Base-by-base conservation (phyloP, 805 yeast species). In the Candida sithepensis region DNA sequence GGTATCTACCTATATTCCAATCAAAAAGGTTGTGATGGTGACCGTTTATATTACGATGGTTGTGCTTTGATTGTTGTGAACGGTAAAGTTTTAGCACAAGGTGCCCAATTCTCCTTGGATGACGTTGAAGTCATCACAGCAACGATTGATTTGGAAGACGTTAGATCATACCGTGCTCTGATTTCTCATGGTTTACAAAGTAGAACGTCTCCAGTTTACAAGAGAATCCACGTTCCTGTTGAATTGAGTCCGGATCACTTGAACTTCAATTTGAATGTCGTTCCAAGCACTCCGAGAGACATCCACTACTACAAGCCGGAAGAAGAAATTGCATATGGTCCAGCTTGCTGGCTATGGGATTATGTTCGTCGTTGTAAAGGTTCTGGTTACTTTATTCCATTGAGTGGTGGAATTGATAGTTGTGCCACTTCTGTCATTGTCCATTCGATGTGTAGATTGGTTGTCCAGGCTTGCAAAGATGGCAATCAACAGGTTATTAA, bases 321-420 rank as follows among this genome's bases (percentile, higher is more conserved):
- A 60, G 97, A 94, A 68, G 99, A 94, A 67, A 92, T 94, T 55
- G 97, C 98, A 0, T 72, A 88, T 39, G 99, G 99, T 0, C 99
- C 99, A 0, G 99, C 99, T 0, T 94, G 99, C 66, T 94, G 99
- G 99, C 68, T 94, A 53, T 94, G 99, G 99, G 99, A 94, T 66
- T 94, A 94, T 61, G 74, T 94, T 49, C 79, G 99, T 65, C 78
- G 99, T 54, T 88, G 96, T 56, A 81, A 80, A 55, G 87, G 94
- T 44, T 88, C 90, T 0, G 99, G 99, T 0, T 94, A 76, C 64
- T 95, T 94, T 67, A 72, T 94, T 41, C 98, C 99, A 0, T 72
- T 94, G 43, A 85, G 96, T 65, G 99, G 99, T 18, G 99, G 99
- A 43, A 92, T 94, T 53, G 99, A 94, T 64, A 87, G 96, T 32